A percentile compares a stretch with the other conserved stretches of the same genome.
These are phyloP conservation scores for Spergularia marina DNA, from an alignment of 148 eudicot genomes.

Conservation along the genomic window DNA sequence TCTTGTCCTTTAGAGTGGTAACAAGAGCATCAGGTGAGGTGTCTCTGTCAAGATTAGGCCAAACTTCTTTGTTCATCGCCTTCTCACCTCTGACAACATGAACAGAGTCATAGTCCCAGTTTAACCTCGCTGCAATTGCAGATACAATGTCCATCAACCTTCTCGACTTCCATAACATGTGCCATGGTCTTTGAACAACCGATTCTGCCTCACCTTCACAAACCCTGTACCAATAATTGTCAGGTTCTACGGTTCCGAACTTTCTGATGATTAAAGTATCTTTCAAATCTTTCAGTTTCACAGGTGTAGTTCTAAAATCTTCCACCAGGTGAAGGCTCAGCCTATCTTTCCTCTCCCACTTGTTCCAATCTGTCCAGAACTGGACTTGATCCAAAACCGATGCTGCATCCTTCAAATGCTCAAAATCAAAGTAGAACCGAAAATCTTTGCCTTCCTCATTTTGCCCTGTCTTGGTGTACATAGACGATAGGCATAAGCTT, in stretches of 20 bases:
- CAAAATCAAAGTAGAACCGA: conserved; percentile 86
- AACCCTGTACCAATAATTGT: conserved; percentile 94
- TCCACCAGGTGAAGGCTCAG: conserved; percentile 62
- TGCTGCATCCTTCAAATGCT: conserved; percentile 85
- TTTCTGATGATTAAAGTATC: conserved; percentile 77
- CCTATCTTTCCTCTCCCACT: conserved; percentile 62
- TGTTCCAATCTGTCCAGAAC: conserved; percentile 80
- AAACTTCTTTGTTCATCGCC: conserved; percentile 62
- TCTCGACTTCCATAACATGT: conserved; percentile 81
- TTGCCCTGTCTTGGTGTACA: conserved; percentile 60
- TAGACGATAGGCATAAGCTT: conserved; percentile 69
- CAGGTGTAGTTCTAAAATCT: conserved; percentile 68
- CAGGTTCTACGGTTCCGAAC: conserved; percentile 83
- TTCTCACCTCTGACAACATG: conserved; percentile 88
- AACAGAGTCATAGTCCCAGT: conserved; percentile 90
- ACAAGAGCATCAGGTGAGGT: conserved; percentile 73
- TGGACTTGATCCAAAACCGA: conserved; percentile 76
- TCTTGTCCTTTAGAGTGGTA: conserved; percentile 49
- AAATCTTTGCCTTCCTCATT: conserved; percentile 95
- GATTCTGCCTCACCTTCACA: conserved; percentile 94
- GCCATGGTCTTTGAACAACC: conserved; percentile 89
- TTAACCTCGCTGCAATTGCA: conserved; percentile 61
- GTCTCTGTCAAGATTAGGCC: conserved; percentile 90
- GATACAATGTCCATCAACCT: conserved; percentile 87
- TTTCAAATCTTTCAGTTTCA: conserved; percentile 57